Percentiles rank a stretch among this genome's conserved stretches.
phyloP scores from a whole-genome alignment of 192 early-diverging fungal genomes.

The Backusella sp. region DNA sequence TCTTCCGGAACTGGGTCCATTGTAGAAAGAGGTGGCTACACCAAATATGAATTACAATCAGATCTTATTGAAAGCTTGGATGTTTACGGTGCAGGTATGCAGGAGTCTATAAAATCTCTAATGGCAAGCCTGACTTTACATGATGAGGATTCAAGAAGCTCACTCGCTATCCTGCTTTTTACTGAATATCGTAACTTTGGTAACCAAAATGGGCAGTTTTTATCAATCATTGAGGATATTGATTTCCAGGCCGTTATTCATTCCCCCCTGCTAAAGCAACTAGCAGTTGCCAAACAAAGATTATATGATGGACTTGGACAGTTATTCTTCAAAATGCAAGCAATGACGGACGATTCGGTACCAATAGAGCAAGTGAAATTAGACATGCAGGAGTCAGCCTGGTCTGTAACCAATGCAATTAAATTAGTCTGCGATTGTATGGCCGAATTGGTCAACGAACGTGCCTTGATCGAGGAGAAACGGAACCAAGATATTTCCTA shows the following conservation, averaged over 20 bases:
- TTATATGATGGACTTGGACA: conserved; percentile 10
- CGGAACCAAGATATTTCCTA: background rate
- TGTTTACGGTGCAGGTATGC: conserved; percentile 17
- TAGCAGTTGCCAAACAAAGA: conserved; percentile 1
- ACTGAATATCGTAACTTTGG: conserved; percentile 20
- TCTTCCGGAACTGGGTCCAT: background rate
- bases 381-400: conserved; percentile 1
- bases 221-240: conserved; percentile 21
- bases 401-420: conserved; percentile 15
- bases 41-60: conserved; percentile 25
- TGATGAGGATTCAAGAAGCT: background rate
- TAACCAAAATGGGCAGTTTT: conserved; percentile 19
- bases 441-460: background rate
- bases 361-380: background rate
- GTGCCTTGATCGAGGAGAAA: conserved; percentile 1
- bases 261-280: background rate
- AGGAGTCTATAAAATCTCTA: conserved; percentile 22
- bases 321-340: conserved; percentile 23
- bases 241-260: conserved; percentile 1
- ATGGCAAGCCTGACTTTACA: background rate
- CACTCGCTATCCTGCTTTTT: conserved; percentile 19
- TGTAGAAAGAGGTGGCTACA: background rate
- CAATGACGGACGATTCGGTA: conserved; percentile 19
- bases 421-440: conserved; percentile 18
- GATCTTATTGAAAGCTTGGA: conserved; percentile 27